Evolutionary conservation across 352 stramenopile genomes (phyloP).

Genomic region (Ochromonadaceae sp.): DNA sequence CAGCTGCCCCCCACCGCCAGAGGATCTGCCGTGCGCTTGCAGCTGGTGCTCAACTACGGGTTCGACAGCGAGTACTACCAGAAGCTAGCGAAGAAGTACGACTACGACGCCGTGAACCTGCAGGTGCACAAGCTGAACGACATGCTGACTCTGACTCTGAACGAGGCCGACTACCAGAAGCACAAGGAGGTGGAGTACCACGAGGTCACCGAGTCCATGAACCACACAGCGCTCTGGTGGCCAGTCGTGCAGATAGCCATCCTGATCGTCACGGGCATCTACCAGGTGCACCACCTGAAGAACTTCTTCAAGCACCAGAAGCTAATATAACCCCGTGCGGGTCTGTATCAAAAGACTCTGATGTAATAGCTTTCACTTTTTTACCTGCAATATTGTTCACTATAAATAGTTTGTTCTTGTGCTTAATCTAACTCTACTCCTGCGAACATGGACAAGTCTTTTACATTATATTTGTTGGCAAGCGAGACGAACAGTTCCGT

Average conservation of each 20-base stretch:
- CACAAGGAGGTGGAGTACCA: constrained; percentile 20
- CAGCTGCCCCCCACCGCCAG: not conserved
- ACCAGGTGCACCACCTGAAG: constrained; percentile 68
- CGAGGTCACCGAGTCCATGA: constrained; percentile 13
- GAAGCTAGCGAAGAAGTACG: constrained; percentile 10
- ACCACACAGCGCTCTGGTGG: constrained; percentile 14
- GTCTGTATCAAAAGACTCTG: no score
- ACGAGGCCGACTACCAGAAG: constrained; percentile 21
- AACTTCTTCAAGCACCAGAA: constrained; percentile 81
- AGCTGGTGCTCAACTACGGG: not conserved
- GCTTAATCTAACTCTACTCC: constrained; percentile 9
- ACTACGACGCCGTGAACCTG: constrained; percentile 15
- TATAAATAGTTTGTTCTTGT: no score
- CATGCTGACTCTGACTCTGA: constrained; percentile 7
- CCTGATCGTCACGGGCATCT: constrained; percentile 57
- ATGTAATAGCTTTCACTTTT: no score
- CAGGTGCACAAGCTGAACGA: constrained; percentile 15
- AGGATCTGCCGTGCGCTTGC: not conserved
- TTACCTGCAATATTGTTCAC: no score
- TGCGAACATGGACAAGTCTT: constrained; percentile 9
- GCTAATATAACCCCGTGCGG: constrained; percentile 69
- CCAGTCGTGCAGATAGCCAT: constrained; percentile 42
- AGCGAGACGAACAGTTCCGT: constrained; percentile 7
- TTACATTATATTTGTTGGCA: not conserved
- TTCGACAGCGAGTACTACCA: constrained; percentile 15